Percentiles rank a stretch among this genome's conserved stretches.
These are phyloP conservation scores for Phytophthora lateralis DNA, from an alignment of 352 stramenopile species.

Conservation along the genomic window DNA sequence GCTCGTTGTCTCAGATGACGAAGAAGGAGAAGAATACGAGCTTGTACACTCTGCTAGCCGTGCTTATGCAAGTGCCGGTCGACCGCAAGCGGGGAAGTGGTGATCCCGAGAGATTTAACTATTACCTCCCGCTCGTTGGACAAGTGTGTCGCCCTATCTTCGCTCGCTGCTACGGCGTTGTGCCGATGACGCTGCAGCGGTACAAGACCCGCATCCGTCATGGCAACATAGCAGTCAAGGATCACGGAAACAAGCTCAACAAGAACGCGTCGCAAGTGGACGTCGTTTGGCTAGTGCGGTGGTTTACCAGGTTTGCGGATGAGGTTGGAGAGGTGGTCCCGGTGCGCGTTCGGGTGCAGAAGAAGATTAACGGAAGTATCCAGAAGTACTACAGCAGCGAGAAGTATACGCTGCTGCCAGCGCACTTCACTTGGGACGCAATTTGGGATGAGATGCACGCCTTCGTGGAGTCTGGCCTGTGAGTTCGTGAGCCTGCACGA, in stretches of 20 bases:
- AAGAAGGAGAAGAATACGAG: constrained; percentile 4
- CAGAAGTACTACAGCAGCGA: constrained; percentile 11
- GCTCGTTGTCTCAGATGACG: constrained; percentile 5
- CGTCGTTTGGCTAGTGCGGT: constrained; percentile 11
- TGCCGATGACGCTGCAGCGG: constrained; percentile 1
- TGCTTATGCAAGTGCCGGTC: constrained; percentile 10
- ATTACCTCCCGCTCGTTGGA: constrained; percentile 1
- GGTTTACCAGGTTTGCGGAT: constrained; percentile 9
- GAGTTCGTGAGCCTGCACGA: neutral
- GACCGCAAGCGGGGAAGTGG: constrained; percentile 4
- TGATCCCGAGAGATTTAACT: constrained; percentile 6
- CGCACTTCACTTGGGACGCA: constrained; percentile 19
- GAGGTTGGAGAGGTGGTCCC: constrained; percentile 16
- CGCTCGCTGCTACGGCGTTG: constrained; percentile 3
- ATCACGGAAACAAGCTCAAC: constrained; percentile 18
- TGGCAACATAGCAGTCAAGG: neutral
- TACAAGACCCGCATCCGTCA: constrained; percentile 14
- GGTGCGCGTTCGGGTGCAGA: constrained; percentile 7
- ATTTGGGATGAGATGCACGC: constrained; percentile 22
- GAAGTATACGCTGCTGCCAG: constrained; percentile 13
- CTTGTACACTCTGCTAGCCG: constrained; percentile 4
- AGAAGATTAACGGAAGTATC: neutral
- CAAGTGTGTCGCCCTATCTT: constrained; percentile 1
- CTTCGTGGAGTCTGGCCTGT: constrained; percentile 5
- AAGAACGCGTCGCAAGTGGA: constrained; percentile 8